Base-by-base conservation (phyloP, 1,284 basidiomycete species). In the Sanghuangporus weigelae region DNA sequence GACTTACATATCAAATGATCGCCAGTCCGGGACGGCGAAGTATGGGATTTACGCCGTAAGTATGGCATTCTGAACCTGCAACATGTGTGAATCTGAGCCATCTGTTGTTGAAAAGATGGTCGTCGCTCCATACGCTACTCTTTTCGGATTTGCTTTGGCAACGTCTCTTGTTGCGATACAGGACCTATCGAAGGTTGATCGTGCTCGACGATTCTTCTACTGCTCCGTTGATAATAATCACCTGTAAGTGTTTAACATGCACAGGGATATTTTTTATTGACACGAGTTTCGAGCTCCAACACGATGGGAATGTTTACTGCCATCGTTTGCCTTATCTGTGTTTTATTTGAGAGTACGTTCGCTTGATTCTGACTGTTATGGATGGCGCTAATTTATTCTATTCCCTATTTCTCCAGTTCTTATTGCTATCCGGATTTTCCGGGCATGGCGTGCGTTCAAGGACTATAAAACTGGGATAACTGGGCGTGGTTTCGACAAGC, bases 121-220 rank as follows among this genome's bases (percentile, higher is more conserved):
- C 14, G 68, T 70, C 12, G 71, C 74, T 6, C 77, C 77, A 5
- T 78, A 78, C 58, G 51, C 75, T 46, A 69, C 67, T 16, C 71
- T 74, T 31, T 48, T 70, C 5, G 66, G 66, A 8, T 78, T 77
- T 61, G 68, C 72, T 0, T 57, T 74, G 23, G 71, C 71, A 19
- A 70, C 73, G 12, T 69, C 77, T 19, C 53, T 74, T n/a, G 73
- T 73, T 7, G 71, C 74, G 14, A 38, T 72, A 26, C 55, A 67
- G 16, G 60, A 74, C 53, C 74, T 75, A 0, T 57, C 68, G 2
- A 60, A 60, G 48, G 75, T 77, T 8, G 69, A 55, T 31, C 73
- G 77, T 19, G 44, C 63, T 8, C 68, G 66, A 7, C 65, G 70
- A 26, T 71, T 70, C 60, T 73, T 77, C 58, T 78, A 76, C 61